Evolutionary conservation across 177 flowering plant genomes (phyloP), one percentile per base, ranked within the genome.

Genomic region (Vitis hybrid): DNA sequence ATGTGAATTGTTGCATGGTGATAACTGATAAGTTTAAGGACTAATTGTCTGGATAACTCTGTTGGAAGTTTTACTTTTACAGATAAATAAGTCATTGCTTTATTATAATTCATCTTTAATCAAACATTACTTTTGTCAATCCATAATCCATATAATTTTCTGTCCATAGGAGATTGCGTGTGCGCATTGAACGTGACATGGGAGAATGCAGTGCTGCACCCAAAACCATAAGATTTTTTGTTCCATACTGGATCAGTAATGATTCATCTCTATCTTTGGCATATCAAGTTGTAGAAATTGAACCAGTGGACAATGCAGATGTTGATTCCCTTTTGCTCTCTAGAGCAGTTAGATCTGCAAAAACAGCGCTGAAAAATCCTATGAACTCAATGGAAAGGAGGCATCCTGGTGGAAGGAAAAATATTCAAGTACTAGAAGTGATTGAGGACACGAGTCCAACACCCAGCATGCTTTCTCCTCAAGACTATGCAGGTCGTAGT

Each of bases 381-480:
- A 48, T 83, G 60, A 69, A 55, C 64, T 75, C 86, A 18, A 52
- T 81, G 74, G 83, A 80, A 31, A 79, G 85, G 76, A 85, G 72
- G 68, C 76, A 53, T 68, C 68, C 74, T 75, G 74, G 82, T 33
- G 53, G 83, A 64, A 84, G 79, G 79, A 93, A 82, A 80, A 92
- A 87, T 62, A 66, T 84, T 72, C 98, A 85, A 83, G 83, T 90
- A 45, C 79, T 96, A 71, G 98, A 96, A 79, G 84, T 75, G 13
- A 87, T 96, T 77, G 97, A 92, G 77, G 98, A 93, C 61, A 77
- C 78, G 10, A 82, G 87, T 79, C 85, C 90, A 31, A 70, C 65
- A 14, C 93, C 97, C 14, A 80, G 91, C 78, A 96, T 96, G 99
- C 84, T 96, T 71, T 96, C 99, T 78, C 98, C 97, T 29, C 92